A percentile compares a stretch with the other conserved stretches of the same genome.
phyloP scores from a whole-genome alignment of 2,329 filamentous ascomycete species.

The Diaporthe sp. region DNA sequence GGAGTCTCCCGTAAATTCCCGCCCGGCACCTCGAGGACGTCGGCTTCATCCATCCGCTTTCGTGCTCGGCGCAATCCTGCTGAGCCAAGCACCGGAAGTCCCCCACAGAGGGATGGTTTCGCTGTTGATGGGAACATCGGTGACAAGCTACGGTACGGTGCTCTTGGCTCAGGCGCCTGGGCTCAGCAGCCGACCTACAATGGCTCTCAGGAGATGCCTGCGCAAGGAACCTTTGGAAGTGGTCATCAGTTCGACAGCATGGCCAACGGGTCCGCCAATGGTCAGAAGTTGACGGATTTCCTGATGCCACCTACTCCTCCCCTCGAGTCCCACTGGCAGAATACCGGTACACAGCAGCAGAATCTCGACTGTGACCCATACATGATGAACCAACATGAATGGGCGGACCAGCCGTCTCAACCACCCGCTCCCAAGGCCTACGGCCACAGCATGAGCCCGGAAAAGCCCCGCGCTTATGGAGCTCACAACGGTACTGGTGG shows the following conservation, averaged over 20 bases:
- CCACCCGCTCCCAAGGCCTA: constrained; percentile 18
- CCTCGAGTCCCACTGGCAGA: neutral
- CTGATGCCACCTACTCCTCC: constrained; percentile 28
- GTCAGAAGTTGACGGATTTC: neutral
- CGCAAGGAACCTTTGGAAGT: neutral
- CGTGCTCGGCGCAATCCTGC: constrained; percentile 37
- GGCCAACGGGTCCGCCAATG: neutral
- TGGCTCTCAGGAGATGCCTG: neutral
- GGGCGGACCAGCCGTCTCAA: neutral
- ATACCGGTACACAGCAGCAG: neutral
- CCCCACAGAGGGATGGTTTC: constrained; percentile 16
- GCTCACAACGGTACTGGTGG: neutral
- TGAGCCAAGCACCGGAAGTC: constrained; percentile 39
- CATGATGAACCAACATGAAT: neutral
- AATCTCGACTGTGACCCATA: neutral
- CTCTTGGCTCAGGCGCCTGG: neutral
- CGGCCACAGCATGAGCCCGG: neutral
- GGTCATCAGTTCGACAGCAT: neutral
- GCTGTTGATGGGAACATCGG: constrained; percentile 16
- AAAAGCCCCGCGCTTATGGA: neutral
- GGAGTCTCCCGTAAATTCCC: neutral
- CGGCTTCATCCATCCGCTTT: constrained; percentile 17
- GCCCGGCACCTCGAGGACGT: constrained; percentile 15
- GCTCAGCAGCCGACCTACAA: neutral
- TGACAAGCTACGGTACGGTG: constrained; percentile 6